Percentiles rank a stretch among this genome's conserved stretches.
phyloP scores from a whole-genome alignment of 78 protist genomes.

The Parvularia atlantis region DNA sequence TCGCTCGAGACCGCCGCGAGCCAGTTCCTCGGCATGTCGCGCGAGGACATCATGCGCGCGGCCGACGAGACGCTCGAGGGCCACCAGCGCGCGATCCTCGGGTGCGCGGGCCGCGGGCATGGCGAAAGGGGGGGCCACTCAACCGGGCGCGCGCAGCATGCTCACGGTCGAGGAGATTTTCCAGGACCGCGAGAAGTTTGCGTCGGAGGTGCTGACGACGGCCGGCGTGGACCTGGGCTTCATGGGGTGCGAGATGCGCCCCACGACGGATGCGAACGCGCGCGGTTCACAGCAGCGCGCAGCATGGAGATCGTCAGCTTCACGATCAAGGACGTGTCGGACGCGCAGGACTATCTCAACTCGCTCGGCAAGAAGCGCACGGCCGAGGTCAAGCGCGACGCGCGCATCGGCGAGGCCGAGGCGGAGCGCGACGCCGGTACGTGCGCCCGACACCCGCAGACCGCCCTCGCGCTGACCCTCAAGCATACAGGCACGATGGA shows the following conservation, averaged over 20 bases:
- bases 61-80: slow-evolving; percentile 27
- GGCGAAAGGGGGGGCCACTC: no score
- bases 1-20: slow-evolving; percentile 6
- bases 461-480: not conserved
- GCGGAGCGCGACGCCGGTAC: slow-evolving; percentile 3
- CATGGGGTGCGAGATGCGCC: no score
- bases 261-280: no score
- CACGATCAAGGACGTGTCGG: slow-evolving; percentile 13
- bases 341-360: slow-evolving; percentile 4
- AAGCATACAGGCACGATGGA: not conserved
- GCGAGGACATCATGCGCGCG: not conserved
- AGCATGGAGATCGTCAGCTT: slow-evolving; percentile 8
- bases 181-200: slow-evolving; percentile 23
- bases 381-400: slow-evolving; percentile 23
- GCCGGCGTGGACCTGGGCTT: slow-evolving; percentile 16
- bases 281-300: no score
- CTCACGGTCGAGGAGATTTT: slow-evolving; percentile 34
- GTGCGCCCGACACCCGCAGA: not conserved
- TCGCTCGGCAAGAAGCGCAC: slow-evolving; percentile 19
- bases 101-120: no score
- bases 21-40: slow-evolving; percentile 25
- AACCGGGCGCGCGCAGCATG: no score
- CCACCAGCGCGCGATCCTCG: slow-evolving; percentile 30
- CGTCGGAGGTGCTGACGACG: slow-evolving; percentile 14
- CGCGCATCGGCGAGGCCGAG: slow-evolving; percentile 25